Percentiles rank a stretch among this genome's conserved stretches.
Conservation (phyloP, 495 filamentous ascomycete species). For the Choiromyces venosus region DNA sequence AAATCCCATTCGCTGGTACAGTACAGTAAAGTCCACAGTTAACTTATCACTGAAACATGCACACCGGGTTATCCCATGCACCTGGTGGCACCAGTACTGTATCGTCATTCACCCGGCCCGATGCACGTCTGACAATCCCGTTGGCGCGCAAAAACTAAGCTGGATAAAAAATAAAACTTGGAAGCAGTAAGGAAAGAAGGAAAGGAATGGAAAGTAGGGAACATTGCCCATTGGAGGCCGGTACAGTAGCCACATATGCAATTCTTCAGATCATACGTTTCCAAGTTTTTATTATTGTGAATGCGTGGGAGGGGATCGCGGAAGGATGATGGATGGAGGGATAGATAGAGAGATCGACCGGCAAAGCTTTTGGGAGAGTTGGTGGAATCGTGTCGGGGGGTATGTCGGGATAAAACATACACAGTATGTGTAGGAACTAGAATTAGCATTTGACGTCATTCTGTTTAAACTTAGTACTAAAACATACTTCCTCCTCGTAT, state of each 20-base stretch:
- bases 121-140: neutral
- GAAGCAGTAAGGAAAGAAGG: neutral
- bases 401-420: too few species aligned
- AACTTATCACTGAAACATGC: neutral
- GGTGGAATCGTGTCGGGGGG: too few species aligned
- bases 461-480: too few species aligned
- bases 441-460: too few species aligned
- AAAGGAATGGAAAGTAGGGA: neutral
- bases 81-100: neutral
- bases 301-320: neutral
- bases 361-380: neutral
- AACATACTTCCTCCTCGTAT: too few species aligned
- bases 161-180: neutral
- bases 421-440: too few species aligned
- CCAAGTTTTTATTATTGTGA: neutral
- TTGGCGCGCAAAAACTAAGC: neutral
- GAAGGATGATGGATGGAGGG: neutral
- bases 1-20: neutral
- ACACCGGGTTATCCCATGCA: neutral
- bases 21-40: neutral
- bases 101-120: neutral
- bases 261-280: neutral
- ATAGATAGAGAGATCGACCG: neutral
- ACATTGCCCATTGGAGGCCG: neutral
- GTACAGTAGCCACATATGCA: neutral